These are phyloP conservation scores for Turnera subulata DNA, from an alignment of 345 rosid species.

Conservation along the genomic window DNA sequence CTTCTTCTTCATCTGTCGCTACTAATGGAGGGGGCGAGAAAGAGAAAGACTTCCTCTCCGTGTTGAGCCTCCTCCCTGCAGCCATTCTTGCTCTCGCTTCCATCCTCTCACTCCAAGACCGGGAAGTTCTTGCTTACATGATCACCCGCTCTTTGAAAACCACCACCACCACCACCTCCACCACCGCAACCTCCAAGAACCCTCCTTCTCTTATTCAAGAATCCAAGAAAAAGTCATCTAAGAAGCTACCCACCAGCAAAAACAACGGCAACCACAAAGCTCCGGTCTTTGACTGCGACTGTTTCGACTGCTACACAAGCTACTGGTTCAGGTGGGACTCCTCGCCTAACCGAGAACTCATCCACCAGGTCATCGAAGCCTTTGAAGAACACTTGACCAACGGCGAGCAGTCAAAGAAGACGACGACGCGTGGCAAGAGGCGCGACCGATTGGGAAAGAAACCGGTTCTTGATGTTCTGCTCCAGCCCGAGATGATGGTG, in stretches of 20 bases:
- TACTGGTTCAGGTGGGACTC: slow-evolving; percentile 95
- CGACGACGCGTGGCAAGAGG: slow-evolving; percentile 33
- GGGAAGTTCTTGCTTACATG: slow-evolving; percentile 87
- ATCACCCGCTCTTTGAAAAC: slow-evolving; percentile 58
- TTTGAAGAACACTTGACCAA: slow-evolving; percentile 61
- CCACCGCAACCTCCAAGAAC: too few relatives aligned
- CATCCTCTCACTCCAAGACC: slow-evolving; percentile 62
- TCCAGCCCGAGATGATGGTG: slow-evolving; percentile 1
- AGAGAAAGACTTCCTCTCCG: slow-evolving; percentile 39
- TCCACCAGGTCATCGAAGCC: slow-evolving; percentile 77
- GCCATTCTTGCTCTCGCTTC: slow-evolving; percentile 67
- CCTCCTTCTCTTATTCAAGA: slow-evolving; percentile 14
- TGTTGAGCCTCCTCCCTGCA: slow-evolving; percentile 62
- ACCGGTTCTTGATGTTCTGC: slow-evolving; percentile 1
- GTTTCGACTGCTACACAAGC: slow-evolving; percentile 81
- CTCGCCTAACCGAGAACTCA: slow-evolving; percentile 74
- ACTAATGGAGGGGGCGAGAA: background rate
- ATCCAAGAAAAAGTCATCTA: slow-evolving; percentile 33
- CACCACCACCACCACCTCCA: slow-evolving; percentile 20
- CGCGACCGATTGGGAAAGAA: slow-evolving; percentile 32
- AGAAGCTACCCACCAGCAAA: slow-evolving; percentile 19
- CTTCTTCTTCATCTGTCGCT: slow-evolving; percentile 12
- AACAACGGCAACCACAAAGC: slow-evolving; percentile 25
- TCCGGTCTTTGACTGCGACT: slow-evolving; percentile 63
- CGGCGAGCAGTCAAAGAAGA: slow-evolving; percentile 43